Base-by-base conservation (phyloP, 345 rosid genomes). In the Populus deltoides region DNA sequence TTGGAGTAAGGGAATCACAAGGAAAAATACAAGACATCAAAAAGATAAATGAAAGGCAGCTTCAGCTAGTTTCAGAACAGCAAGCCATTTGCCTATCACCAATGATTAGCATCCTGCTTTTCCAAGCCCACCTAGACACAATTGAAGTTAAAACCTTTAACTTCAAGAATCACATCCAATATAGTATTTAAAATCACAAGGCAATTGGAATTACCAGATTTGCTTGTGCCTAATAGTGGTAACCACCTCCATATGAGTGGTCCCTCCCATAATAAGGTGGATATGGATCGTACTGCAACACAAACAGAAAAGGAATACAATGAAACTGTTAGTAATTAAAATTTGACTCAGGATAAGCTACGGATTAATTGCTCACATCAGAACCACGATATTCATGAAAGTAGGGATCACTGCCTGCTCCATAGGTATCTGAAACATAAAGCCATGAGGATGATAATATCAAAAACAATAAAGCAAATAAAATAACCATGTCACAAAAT, bases 161-260 rank as follows among this genome's bases (percentile, higher is more conserved):
- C 51, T 73, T 39, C 65, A 41, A 57, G 68, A 53, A 41, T 57
- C 69, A 74, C 41, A 16, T 77, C 67, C 36, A 53, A 25, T 65
- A 9, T 18, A 47, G 9, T 49, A 72, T 13, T 29, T 24, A 53
- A 70, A 27, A 49, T 22, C 18, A 31, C 38, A 78, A 62, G 63
- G 63, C 68, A 73, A 65, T 49, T 74, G 67, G 65, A 38, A 75
- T 84, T 84, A 84, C 90, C 86, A 79, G 55, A 66, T 66, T 5
- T 57, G 62, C 63, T 73, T 7, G 75, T 35, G 73, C 43, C 86
- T 82, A 79, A 75, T 86, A 78, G 80, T 83, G 85, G 83, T 86
- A 84, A 74, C 85, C 83, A 66, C 89, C 86, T 74, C 91, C 85
- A 79, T 84, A 81, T 18, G 88, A 65, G 72, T 25, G 87, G 75